These are phyloP conservation scores for Lindgomyces ingoldianus DNA, from an alignment of 495 filamentous ascomycete species.

Conservation along the genomic window DNA sequence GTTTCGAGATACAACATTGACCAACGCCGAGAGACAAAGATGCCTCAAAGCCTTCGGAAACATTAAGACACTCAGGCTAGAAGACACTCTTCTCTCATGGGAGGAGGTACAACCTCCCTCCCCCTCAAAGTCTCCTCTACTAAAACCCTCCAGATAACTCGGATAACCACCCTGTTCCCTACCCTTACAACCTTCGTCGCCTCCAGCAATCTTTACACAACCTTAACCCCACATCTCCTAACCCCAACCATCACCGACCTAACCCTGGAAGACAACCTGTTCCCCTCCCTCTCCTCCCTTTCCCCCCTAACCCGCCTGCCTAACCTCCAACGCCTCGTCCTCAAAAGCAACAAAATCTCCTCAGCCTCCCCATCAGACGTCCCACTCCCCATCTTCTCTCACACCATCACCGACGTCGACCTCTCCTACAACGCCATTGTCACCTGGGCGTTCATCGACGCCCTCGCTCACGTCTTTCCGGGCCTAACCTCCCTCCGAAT, in stretches of 20 bases:
- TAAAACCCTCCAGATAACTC: conserved; percentile 42
- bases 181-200: conserved; percentile 58
- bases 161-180: conserved; percentile 54
- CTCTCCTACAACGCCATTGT: conserved; percentile 74
- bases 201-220: conserved; percentile 56
- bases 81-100: conserved; percentile 73
- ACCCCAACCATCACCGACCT: conserved; percentile 56
- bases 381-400: conserved; percentile 26
- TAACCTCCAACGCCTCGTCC: conserved; percentile 55
- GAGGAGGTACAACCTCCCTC: conserved; percentile 55
- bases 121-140: conserved; percentile 12
- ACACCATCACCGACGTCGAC: conserved; percentile 63
- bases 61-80: conserved; percentile 70
- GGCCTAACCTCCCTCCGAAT: conserved; percentile 71
- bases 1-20: conserved; percentile 55
- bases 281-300: conserved; percentile 63
- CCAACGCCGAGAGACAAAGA: conserved; percentile 35
- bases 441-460: conserved; percentile 71
- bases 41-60: conserved; percentile 55
- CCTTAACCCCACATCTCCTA: conserved; percentile 41
- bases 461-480: conserved; percentile 65
- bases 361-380: conserved; percentile 26
- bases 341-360: conserved; percentile 52
- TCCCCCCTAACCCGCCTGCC: conserved; percentile 49
- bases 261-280: conserved; percentile 73